Conservation (phyloP, 1,284 basidiomycete genomes). For the Moesziomyces parantarcticus region DNA sequence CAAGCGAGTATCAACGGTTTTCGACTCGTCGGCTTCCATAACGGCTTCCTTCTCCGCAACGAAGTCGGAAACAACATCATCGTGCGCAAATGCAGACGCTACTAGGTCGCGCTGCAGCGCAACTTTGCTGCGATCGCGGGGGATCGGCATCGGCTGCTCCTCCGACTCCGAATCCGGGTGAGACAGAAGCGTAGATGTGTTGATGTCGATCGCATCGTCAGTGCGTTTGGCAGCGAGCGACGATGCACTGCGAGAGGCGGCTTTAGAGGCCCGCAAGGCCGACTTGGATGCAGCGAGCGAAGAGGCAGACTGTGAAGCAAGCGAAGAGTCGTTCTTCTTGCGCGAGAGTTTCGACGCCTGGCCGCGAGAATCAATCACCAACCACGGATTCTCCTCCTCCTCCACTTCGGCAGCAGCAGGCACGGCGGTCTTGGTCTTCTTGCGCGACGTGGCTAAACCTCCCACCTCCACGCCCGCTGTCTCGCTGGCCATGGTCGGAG, state of each 20-base stretch:
- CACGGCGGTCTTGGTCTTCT: slow-evolving; percentile 1
- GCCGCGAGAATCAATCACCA: slow-evolving; percentile 14
- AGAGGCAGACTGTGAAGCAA: slow-evolving; percentile 14
- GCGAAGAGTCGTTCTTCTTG: slow-evolving; percentile 45
- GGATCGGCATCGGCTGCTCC: neutral
- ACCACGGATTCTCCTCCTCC: slow-evolving; percentile 52
- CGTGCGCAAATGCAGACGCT: slow-evolving; percentile 92
- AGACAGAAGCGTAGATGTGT: slow-evolving; percentile 8
- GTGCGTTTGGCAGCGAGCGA: slow-evolving; percentile 18
- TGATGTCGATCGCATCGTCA: slow-evolving; percentile 28
- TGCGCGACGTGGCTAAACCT: slow-evolving; percentile 4
- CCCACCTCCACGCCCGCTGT: slow-evolving; percentile 14
- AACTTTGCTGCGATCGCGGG: neutral
- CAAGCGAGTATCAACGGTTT: slow-evolving; percentile 80
- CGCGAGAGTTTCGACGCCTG: slow-evolving; percentile 22
- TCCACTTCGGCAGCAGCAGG: neutral
- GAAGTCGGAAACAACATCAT: slow-evolving; percentile 92
- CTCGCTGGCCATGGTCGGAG: neutral
- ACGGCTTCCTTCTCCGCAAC: slow-evolving; percentile 81
- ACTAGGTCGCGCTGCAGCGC: slow-evolving; percentile 82
- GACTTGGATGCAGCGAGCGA: slow-evolving; percentile 39
- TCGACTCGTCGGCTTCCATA: slow-evolving; percentile 83
- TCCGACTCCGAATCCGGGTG: slow-evolving; percentile 21
- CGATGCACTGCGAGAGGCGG: slow-evolving; percentile 42
- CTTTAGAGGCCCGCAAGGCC: slow-evolving; percentile 30